Conservation (phyloP, 768 basidiomycete species). For the Leucocoprinus sp. region DNA sequence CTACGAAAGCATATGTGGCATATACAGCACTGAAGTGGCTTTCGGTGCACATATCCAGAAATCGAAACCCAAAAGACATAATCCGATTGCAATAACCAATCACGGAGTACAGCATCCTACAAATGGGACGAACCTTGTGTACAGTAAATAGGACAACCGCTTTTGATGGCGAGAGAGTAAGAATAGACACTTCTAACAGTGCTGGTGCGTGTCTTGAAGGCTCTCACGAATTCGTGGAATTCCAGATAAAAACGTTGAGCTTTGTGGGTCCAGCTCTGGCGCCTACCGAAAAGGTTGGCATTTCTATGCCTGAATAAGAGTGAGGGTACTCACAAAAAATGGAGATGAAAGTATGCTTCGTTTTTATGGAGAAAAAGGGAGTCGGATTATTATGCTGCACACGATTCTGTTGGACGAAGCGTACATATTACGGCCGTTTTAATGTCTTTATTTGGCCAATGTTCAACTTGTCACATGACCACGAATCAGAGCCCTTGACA, state of each 20-base stretch:
- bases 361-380: constrained; percentile 5
- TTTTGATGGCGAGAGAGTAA: constrained; percentile 29
- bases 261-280: constrained; percentile 43
- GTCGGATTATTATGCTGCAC: not conserved
- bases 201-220: constrained; percentile 8
- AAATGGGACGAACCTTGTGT: constrained; percentile 35
- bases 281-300: constrained; percentile 8
- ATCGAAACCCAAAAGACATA: too few relatives aligned
- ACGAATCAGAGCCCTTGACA: constrained; percentile 24
- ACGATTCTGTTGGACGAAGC: constrained; percentile 12
- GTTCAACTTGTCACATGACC: constrained; percentile 50
- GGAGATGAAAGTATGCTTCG: constrained; percentile 19
- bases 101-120: constrained; percentile 7
- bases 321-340: constrained; percentile 18
- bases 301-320: constrained; percentile 18
- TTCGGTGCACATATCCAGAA: too few relatives aligned
- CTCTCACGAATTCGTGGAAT: constrained; percentile 10
- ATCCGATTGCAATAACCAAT: too few relatives aligned
- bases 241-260: constrained; percentile 30
- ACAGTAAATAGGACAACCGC: constrained; percentile 55
- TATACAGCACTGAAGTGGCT: too few relatives aligned
- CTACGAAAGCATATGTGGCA: too few relatives aligned
- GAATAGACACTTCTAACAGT: constrained; percentile 6
- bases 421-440: constrained; percentile 22
- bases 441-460: constrained; percentile 39